These are phyloP conservation scores for Fusarium mundagurra DNA, from an alignment of 2,329 filamentous ascomycete genomes.

Conservation along the genomic window DNA sequence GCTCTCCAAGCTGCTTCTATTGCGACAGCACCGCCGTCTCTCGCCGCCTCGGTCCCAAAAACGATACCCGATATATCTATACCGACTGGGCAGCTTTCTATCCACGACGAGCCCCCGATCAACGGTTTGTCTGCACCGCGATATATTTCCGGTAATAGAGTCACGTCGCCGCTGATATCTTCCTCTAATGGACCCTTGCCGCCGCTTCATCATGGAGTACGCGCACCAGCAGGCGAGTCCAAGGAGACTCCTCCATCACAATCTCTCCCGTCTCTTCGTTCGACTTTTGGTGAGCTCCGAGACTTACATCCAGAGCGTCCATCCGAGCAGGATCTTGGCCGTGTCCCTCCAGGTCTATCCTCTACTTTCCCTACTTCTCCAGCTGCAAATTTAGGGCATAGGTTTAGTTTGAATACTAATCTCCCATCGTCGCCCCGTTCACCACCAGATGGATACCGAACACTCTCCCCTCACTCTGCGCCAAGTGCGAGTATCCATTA, in stretches of 20 bases:
- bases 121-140: conserved; percentile 3
- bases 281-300: conserved; percentile 50
- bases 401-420: conserved; percentile 44
- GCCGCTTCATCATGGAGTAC: conserved; percentile 52
- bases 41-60: conserved; percentile 26
- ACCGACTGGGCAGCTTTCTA: conserved; percentile 46
- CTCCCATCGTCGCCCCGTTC: conserved; percentile 60
- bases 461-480: conserved; percentile 59
- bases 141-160: conserved; percentile 15
- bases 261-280: conserved; percentile 53
- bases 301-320: conserved; percentile 44
- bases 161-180: conserved; percentile 37
- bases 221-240: conserved; percentile 48
- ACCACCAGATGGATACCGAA: conserved; percentile 57
- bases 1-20: conserved; percentile 44
- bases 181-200: conserved; percentile 47
- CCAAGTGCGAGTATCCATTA: conserved; percentile 54
- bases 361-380: conserved; percentile 49
- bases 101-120: conserved; percentile 46
- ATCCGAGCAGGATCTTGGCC: conserved; percentile 47
- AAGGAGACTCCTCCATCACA: conserved; percentile 50
- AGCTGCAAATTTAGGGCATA: conserved; percentile 39
- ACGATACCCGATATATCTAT: conserved; percentile 44
- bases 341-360: conserved; percentile 35
- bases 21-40: conserved; percentile 9